Evolutionary conservation across 192 early-diverging fungal species (phyloP).

Genomic region (Spizellomyces sp.): DNA sequence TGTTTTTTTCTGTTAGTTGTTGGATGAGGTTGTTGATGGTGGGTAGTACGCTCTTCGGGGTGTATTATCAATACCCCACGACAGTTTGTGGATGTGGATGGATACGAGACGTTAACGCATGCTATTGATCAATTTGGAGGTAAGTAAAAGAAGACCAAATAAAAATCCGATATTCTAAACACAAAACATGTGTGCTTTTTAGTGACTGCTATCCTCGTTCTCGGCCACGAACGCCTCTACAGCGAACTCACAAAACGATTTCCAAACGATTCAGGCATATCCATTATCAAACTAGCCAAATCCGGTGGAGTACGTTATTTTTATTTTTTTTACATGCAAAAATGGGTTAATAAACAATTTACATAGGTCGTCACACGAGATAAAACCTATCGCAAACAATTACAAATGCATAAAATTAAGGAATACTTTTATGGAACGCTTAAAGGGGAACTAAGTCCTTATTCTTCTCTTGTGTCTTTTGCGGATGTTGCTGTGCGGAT

Average conservation of each 20-base stretch:
- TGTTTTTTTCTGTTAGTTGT: not conserved
- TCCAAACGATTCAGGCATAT: slow-evolving; percentile 49
- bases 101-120: slow-evolving; percentile 75
- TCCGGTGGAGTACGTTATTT: slow-evolving; percentile 79
- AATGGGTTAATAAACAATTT: not conserved
- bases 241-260: slow-evolving; percentile 72
- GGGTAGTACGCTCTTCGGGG: slow-evolving; percentile 66
- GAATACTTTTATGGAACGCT: slow-evolving; percentile 95
- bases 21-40: not conserved
- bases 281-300: slow-evolving; percentile 85
- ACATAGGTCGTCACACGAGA: slow-evolving; percentile 84
- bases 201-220: slow-evolving; percentile 83
- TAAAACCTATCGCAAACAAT: slow-evolving; percentile 64
- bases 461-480: slow-evolving; percentile 78
- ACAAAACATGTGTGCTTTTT: not conserved
- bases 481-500: slow-evolving; percentile 76
- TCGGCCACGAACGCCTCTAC: slow-evolving; percentile 94
- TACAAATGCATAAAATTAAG: slow-evolving; percentile 73
- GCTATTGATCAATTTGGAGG: slow-evolving; percentile 71
- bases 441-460: slow-evolving; percentile 77
- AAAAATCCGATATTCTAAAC: not conserved
- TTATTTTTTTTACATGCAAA: not conserved
- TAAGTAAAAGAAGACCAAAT: slow-evolving; percentile 33
- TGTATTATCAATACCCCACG: slow-evolving; percentile 83
- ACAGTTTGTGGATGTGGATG: slow-evolving; percentile 75